These are phyloP conservation scores for Recurvomyces mirabilis DNA, from an alignment of 495 filamentous ascomycete species.

Conservation along the genomic window DNA sequence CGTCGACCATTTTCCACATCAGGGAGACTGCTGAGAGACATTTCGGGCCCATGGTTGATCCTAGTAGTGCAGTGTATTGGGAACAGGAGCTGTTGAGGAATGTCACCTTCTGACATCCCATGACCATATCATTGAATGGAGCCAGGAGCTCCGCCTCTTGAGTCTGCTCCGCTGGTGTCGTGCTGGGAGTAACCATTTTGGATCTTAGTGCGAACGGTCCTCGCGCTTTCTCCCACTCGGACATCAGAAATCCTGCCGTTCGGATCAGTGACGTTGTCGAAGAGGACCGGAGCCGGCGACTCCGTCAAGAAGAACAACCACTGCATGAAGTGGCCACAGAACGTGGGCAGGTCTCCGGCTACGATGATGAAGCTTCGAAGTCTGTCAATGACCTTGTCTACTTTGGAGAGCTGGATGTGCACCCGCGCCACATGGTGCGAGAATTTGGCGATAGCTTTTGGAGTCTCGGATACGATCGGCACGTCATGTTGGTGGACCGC, in stretches of 20 bases:
- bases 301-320: background rate
- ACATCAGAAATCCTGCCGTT: too few relatives aligned
- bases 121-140: background rate
- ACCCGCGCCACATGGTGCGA: background rate
- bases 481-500: background rate
- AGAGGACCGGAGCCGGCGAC: too few relatives aligned
- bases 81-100: background rate
- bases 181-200: too few relatives aligned
- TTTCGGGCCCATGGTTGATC: background rate
- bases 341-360: background rate
- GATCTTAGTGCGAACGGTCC: background rate
- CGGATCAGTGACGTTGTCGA: too few relatives aligned
- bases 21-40: background rate
- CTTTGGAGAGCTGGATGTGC: background rate
- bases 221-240: too few relatives aligned
- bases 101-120: background rate
- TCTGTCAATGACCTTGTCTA: background rate
- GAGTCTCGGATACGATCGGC: constrained; percentile 9
- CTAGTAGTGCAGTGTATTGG: background rate
- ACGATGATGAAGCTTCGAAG: constrained; percentile 1
- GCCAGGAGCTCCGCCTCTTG: background rate
- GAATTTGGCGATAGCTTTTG: background rate
- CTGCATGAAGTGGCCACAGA: constrained; percentile 1
- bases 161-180: background rate
- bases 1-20: background rate